Evolutionary conservation across 495 filamentous ascomycete genomes (phyloP).

Genomic region (Cryomyces antarcticus): DNA sequence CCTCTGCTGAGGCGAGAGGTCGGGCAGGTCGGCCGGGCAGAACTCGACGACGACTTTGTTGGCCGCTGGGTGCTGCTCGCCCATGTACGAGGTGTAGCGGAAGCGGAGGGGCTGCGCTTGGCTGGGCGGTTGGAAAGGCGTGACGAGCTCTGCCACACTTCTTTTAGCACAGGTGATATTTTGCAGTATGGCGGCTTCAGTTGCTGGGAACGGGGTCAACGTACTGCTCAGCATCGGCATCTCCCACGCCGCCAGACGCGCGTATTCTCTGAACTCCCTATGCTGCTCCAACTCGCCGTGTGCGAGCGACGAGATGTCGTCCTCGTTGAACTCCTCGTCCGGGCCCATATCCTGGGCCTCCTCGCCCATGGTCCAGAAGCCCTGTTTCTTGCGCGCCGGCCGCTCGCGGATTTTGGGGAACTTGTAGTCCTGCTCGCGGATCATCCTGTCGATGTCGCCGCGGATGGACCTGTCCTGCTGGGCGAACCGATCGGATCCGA

Average conservation of each 20-base stretch:
- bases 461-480: background rate
- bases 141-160: conserved; percentile 47
- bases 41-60: conserved; percentile 90
- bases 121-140: conserved; percentile 55
- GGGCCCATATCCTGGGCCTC: conserved; percentile 29
- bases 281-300: conserved; percentile 80
- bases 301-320: conserved; percentile 61
- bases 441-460: background rate
- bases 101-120: conserved; percentile 56
- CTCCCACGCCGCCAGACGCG: conserved; percentile 79
- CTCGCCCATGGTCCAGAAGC: conserved; percentile 33
- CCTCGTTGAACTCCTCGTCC: conserved; percentile 45
- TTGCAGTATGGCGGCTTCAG: background rate
- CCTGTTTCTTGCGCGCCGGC: conserved; percentile 22
- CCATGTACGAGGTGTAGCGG: conserved; percentile 93
- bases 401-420: conserved; percentile 22
- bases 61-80: conserved; percentile 78
- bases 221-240: conserved; percentile 82
- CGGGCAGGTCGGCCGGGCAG: conserved; percentile 42
- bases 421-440: background rate
- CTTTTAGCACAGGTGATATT: background rate
- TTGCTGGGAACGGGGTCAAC: no score
- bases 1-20: conserved; percentile 43
- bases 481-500: background rate
- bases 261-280: conserved; percentile 74